phyloP scores from a whole-genome alignment of 1,284 basidiomycete genomes.

The Puccinia coronata region DNA sequence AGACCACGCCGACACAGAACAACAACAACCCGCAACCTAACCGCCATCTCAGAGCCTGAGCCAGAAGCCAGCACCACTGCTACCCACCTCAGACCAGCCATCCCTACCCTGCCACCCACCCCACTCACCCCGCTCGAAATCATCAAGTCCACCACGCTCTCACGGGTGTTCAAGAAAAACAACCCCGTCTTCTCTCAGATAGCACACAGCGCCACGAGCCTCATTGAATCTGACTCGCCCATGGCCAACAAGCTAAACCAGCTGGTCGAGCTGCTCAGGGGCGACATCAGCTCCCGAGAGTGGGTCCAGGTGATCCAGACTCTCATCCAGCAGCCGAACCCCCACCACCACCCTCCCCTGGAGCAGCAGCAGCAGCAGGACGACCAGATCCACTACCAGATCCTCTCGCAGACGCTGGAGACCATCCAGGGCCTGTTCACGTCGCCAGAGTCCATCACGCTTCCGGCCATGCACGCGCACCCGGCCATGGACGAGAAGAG shows the following conservation, averaged over 20 bases:
- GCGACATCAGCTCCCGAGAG: conserved; percentile 20
- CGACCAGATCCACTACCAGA: conserved; percentile 11
- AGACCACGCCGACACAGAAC: not conserved
- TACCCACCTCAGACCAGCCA: conserved; percentile 5
- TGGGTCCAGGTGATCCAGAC: conserved; percentile 24
- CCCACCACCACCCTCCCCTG: not conserved
- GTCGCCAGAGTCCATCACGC: not conserved
- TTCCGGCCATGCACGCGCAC: not conserved
- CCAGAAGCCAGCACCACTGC: not conserved
- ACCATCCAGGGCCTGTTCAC: conserved; percentile 19
- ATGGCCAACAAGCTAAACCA: conserved; percentile 18
- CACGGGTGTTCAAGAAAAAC: conserved; percentile 13
- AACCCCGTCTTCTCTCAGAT: conserved; percentile 37
- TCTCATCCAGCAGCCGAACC: too few relatives aligned
- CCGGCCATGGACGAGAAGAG: not conserved
- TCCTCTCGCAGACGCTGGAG: conserved; percentile 19
- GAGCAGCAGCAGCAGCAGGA: not conserved
- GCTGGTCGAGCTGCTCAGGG: conserved; percentile 28
- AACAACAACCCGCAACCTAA: not conserved
- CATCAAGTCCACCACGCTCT: conserved; percentile 27
- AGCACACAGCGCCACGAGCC: conserved; percentile 25
- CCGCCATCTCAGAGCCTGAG: too few relatives aligned
- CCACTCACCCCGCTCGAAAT: conserved; percentile 35
- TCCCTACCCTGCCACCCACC: conserved; percentile 30
- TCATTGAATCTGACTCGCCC: conserved; percentile 29